Evolutionary conservation across 2,329 filamentous ascomycete species (phyloP).

Genomic region (Macrophomina phaseolina): DNA sequence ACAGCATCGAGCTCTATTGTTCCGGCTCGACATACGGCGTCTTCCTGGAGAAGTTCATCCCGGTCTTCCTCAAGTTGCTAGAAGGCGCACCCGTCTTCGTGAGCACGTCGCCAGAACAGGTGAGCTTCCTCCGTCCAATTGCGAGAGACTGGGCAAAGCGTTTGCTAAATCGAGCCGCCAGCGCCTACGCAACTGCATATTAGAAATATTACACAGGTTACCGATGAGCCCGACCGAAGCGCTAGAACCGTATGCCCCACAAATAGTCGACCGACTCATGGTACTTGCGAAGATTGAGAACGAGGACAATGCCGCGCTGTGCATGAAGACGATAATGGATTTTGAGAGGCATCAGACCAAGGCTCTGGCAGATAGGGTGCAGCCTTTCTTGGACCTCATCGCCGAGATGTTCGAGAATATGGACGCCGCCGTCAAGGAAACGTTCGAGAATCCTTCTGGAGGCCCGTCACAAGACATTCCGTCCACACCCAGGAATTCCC

Average conservation of each 20-base stretch:
- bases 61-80: conserved; percentile 84
- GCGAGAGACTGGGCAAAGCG: neutral
- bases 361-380: conserved; percentile 79
- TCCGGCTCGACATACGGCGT: conserved; percentile 75
- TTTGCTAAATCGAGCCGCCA: conserved; percentile 56
- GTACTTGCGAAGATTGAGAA: conserved; percentile 88
- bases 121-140: conserved; percentile 47
- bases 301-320: conserved; percentile 97
- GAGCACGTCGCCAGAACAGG: conserved; percentile 88
- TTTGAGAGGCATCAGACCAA: conserved; percentile 92
- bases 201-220: conserved; percentile 93
- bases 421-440: conserved; percentile 92
- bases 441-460: conserved; percentile 75
- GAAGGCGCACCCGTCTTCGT: conserved; percentile 88
- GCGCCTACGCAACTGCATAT: conserved; percentile 84
- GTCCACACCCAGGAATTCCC: conserved; percentile 65
- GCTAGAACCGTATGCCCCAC: conserved; percentile 85
- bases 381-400: conserved; percentile 88
- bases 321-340: conserved; percentile 97
- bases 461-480: conserved; percentile 59
- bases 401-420: conserved; percentile 96
- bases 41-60: conserved; percentile 88
- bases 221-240: conserved; percentile 75
- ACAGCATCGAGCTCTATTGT: conserved; percentile 89
- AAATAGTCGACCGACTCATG: conserved; percentile 91